Percentiles rank a stretch among this genome's conserved stretches.
Conservation (phyloP, 768 basidiomycete genomes). For the Tricholoma sp. region DNA sequence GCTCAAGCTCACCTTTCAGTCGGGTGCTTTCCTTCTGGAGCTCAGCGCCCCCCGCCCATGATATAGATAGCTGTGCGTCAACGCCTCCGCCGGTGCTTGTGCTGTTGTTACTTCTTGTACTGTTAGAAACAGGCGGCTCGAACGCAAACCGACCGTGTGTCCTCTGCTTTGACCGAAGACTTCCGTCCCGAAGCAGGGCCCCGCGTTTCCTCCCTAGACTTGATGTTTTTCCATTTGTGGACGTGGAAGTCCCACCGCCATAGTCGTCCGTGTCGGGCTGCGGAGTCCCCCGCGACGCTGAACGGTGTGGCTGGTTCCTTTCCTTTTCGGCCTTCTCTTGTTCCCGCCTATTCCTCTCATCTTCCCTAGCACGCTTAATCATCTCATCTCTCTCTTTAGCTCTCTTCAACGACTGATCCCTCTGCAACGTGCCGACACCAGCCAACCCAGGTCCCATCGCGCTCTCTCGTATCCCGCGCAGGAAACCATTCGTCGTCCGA, state of each 20-base stretch:
- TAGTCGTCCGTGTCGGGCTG: constrained; percentile 6
- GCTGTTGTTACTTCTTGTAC: constrained; percentile 32
- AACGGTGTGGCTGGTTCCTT: constrained; percentile 4
- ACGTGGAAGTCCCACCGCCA: constrained; percentile 31
- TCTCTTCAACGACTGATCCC: constrained; percentile 34
- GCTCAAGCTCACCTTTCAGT: constrained; percentile 21
- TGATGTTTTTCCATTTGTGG: constrained; percentile 42
- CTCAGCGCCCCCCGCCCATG: constrained; percentile 15
- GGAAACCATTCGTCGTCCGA: constrained; percentile 12
- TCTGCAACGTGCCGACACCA: constrained; percentile 40
- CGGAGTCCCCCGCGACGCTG: not conserved
- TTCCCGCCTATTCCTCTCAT: constrained; percentile 14
- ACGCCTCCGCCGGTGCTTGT: constrained; percentile 16
- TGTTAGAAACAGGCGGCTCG: constrained; percentile 53
- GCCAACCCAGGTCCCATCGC: constrained; percentile 37
- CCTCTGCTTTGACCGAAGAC: constrained; percentile 18
- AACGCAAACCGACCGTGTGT: constrained; percentile 64
- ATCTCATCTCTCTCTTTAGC: constrained; percentile 33
- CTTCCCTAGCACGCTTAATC: constrained; percentile 12
- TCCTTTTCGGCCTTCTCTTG: constrained; percentile 17
- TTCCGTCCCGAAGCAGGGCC: constrained; percentile 23
- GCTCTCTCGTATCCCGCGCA: constrained; percentile 26
- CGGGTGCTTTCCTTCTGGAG: constrained; percentile 3
- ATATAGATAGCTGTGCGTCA: constrained; percentile 11
- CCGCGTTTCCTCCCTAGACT: constrained; percentile 56